Percentiles rank a stretch among this genome's conserved stretches.
Evolutionary conservation across 441 rosid genomes (phyloP).

Genomic region (Populus tomentosa): DNA sequence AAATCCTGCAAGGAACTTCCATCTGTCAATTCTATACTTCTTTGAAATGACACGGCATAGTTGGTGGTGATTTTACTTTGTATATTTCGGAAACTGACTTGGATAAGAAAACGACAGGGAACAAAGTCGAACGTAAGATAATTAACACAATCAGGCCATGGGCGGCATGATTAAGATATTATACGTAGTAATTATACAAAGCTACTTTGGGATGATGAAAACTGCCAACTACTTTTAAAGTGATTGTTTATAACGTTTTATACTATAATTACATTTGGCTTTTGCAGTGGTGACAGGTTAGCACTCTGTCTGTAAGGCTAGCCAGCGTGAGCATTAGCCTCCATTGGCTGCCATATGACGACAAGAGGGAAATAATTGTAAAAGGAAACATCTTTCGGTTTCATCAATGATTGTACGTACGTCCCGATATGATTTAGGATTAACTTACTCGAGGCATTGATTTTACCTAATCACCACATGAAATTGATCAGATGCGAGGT

Average conservation of each 20-base stretch:
- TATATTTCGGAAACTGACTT: background rate
- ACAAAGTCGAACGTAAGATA: background rate
- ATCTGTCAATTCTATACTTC: background rate
- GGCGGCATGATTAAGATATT: background rate
- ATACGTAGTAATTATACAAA: background rate
- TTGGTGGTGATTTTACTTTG: background rate
- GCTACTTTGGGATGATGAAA: background rate
- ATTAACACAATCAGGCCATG: background rate
- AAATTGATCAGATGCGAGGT: background rate
- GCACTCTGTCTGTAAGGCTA: background rate
- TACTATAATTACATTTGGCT: background rate
- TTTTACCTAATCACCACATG: background rate
- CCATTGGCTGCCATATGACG: background rate
- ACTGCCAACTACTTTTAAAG: background rate
- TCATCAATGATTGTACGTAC: background rate
- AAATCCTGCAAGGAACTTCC: background rate
- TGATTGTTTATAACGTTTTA: background rate
- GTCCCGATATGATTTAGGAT: background rate
- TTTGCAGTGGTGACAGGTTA: background rate
- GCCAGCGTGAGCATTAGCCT: background rate
- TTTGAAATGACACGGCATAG: background rate
- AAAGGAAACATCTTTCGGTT: background rate
- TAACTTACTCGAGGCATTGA: background rate
- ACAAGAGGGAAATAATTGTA: background rate
- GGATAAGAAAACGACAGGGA: background rate